Evolutionary conservation across 768 basidiomycete genomes (phyloP), one percentile per base, ranked within the genome.

Genomic region (Tricholoma matsutake): DNA sequence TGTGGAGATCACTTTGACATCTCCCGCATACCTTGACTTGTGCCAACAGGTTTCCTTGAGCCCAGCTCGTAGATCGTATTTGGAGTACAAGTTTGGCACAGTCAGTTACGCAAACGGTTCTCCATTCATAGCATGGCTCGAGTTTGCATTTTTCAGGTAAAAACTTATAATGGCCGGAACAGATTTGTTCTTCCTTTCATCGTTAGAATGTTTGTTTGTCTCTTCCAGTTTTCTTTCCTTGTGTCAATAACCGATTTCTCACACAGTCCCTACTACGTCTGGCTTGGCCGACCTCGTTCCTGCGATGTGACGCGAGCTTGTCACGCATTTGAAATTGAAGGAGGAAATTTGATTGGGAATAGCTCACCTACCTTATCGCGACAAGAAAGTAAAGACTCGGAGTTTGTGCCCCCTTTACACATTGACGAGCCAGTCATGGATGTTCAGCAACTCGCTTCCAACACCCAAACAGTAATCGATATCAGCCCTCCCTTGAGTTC

Each of bases 51-150:
- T 86, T 35, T 82, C 79, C 14, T 71, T 84, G 8, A 79, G 80
- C 22, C 83, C 85, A 7, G 82, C 83, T 28, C 74, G 88, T 34
- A 79, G 88, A 18, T 84, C 87, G 56, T 92, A 91, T 70, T 79
- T 92, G 34, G 90, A 92, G 71, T 89, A 91, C 72, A 84, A 83
- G 60, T 91, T 91, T 72, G 88, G 88, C 41, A 91, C 89, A 28
- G 83, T 87, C 49, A 56, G 78, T 74, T 29, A 31, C 28, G 25
- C 8, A 56, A 53, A 32, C 43, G 10, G 20, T 28, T 1, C 6
- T 61, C 18, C 14, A 14, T 32, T 29, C 9, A 18, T 20, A 53
- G 16, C 41, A 28, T 7, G 54, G 18, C 25, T 31, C 16, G 13
- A 31, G 14, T 16, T 18, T 45, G 22, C 22, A 60, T 34, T 63